phyloP scores from a whole-genome alignment of 257 asterid genomes.

The Solanum dulcamara region DNA sequence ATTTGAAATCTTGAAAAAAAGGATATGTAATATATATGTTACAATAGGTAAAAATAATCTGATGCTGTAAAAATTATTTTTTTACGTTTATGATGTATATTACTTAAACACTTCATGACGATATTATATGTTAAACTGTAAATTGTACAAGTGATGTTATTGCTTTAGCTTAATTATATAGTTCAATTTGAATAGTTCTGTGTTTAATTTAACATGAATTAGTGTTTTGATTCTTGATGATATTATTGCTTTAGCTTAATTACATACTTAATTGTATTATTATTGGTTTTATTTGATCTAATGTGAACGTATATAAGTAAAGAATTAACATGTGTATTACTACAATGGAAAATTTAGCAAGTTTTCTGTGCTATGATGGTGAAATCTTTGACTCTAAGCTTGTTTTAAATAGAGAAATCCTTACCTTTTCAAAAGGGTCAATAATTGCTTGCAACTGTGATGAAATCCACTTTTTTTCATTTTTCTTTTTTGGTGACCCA shows the following conservation, averaged over 20 bases:
- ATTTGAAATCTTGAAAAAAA: background rate
- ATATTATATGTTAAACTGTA: background rate
- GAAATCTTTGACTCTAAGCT: background rate
- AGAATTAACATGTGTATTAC: background rate
- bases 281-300: background rate
- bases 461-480: conserved; percentile 23
- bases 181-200: background rate
- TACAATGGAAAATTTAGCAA: background rate
- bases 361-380: background rate
- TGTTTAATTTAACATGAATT: background rate
- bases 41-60: background rate
- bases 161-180: background rate
- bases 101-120: background rate
- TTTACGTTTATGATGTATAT: background rate
- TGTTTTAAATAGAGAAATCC: background rate
- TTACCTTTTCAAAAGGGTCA: conserved; percentile 17
- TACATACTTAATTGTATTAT: background rate
- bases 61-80: background rate
- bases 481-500: background rate
- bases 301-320: background rate
- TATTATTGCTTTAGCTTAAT: background rate
- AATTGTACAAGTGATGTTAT: background rate
- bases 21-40: background rate
- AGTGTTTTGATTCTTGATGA: background rate
- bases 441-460: conserved; percentile 41